Percentiles rank a stretch among this genome's conserved stretches.
phyloP scores from a whole-genome alignment of 805 yeast genomes.

The Kodamaea hsintzibuensis region DNA sequence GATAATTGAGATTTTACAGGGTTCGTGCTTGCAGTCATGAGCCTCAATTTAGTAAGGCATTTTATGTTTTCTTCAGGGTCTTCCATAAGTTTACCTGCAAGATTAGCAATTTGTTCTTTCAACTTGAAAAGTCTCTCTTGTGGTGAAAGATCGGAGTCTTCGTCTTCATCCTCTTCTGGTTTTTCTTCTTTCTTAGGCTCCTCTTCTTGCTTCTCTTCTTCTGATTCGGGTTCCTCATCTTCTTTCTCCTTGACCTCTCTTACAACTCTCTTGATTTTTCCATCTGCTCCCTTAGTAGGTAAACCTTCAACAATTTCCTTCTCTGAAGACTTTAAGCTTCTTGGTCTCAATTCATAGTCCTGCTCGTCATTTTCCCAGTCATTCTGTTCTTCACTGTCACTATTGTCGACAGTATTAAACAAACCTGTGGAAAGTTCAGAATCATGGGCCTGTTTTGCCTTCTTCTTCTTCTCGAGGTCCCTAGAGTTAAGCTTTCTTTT shows the following conservation, averaged over 20 bases:
- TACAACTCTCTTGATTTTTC: slow-evolving; percentile 69
- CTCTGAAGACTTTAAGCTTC: slow-evolving; percentile 45
- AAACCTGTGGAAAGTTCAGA: slow-evolving; percentile 38
- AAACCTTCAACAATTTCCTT: slow-evolving; percentile 62
- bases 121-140: slow-evolving; percentile 56
- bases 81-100: slow-evolving; percentile 76
- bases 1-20: slow-evolving; percentile 69
- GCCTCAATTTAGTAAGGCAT: slow-evolving; percentile 63
- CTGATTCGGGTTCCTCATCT: slow-evolving; percentile 15
- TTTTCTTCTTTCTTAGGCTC: slow-evolving; percentile 22
- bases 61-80: slow-evolving; percentile 85
- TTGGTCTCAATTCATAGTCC: slow-evolving; percentile 74
- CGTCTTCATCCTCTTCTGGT: slow-evolving; percentile 31
- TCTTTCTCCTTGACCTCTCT: slow-evolving; percentile 29
- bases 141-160: slow-evolving; percentile 46
- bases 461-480: slow-evolving; percentile 35
- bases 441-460: slow-evolving; percentile 42
- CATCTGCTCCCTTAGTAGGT: slow-evolving; percentile 76
- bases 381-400: slow-evolving; percentile 17
- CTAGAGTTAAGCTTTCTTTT: slow-evolving; percentile 30
- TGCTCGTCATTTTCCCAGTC: slow-evolving; percentile 76
- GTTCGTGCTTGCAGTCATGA: slow-evolving; percentile 68
- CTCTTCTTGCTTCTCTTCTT: slow-evolving; percentile 16
- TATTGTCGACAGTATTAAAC: slow-evolving; percentile 21
- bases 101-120: slow-evolving; percentile 81